Base-by-base conservation (phyloP, 108 stramenopile genomes). In the Cyclostephanos tholiformis region DNA sequence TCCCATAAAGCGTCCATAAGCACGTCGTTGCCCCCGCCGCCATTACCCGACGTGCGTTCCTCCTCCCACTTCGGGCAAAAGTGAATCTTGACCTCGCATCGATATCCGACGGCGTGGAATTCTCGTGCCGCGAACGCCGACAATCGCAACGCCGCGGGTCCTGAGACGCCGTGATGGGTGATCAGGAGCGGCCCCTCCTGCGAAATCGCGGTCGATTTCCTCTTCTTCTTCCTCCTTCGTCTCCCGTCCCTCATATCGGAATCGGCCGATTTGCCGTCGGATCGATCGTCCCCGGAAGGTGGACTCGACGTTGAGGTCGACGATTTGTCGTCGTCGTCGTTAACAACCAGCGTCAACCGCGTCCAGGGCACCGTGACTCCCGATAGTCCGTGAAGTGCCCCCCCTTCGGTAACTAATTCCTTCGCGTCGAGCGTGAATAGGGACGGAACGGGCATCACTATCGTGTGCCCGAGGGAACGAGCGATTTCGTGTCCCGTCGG, bases 41-140 rank as follows among this genome's bases (percentile, higher is more conserved):
- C 46, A 17, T 38, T 50, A 39, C 48, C 41, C 46, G 22, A 20
- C 20, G 49, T 52, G 50, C 71, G 77, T 62, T 66, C 68, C 44
- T 80, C 78, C 44, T 79, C 82, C 63, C 67, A 79, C 36, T 70
- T 67, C 68, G 82, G 82, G 49, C 77, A 79, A 41, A 83, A 93
- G 63, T 95, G 80, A 58, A 95, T 55, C 10, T 50, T 74, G 14
- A 96, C 77, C 20, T 75, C 67, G 22, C 86, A 86, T 69, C 77
- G 73, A 69, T 96, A 96, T 32, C 82, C 80, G n/a, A 84, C 66
- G 29, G 85, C 79, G 39, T 83, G 53, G 51, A 97, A 92, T 70
- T 93, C 91, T 74, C 91, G 66, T 10, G 96, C 96, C 13, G 83
- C 92, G 79, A 98, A 98, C 10, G 97, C 96, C n/a, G 94, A 95